A percentile compares a stretch with the other conserved stretches of the same genome.
Conservation (phyloP, 352 stramenopile species). For the Pythium plurisporium region DNA sequence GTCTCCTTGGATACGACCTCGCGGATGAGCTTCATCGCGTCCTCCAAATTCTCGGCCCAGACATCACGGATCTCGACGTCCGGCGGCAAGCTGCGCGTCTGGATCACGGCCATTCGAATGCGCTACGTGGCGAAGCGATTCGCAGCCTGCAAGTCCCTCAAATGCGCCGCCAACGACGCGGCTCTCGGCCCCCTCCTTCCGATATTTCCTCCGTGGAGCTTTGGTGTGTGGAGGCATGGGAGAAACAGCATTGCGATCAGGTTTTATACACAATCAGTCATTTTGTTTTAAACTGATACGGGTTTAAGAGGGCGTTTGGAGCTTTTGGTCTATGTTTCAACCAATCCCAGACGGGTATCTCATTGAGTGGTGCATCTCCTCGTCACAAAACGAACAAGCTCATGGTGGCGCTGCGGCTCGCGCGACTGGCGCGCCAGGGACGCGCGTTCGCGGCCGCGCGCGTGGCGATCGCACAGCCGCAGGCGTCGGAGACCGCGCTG, state of each 20-base stretch:
- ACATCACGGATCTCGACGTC: conserved; percentile 94
- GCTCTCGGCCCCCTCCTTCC: too few species aligned
- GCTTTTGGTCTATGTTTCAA: too few species aligned
- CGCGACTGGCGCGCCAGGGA: conserved; percentile 3
- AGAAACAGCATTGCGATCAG: too few species aligned
- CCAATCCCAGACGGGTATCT: too few species aligned
- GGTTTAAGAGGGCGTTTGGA: too few species aligned
- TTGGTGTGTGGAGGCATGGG: too few species aligned
- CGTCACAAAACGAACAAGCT: neutral
- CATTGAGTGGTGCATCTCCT: conserved; percentile 2
- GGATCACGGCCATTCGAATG: conserved; percentile 19
- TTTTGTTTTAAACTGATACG: neutral
- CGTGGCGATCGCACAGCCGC: neutral
- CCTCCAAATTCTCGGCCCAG: conserved; percentile 91
- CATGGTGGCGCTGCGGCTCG: conserved; percentile 12
- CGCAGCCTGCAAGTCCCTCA: conserved; percentile 3
- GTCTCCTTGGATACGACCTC: conserved; percentile 94
- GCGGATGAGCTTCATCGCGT: conserved; percentile 95
- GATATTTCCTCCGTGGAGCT: too few species aligned
- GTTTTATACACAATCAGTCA: too few species aligned
- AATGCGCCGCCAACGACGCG: too few species aligned
- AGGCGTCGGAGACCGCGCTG: neutral
- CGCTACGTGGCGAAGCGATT: neutral
- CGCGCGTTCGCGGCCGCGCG: conserved; percentile 2
- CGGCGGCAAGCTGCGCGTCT: conserved; percentile 49